Evolutionary conservation across 2,329 filamentous ascomycete genomes (phyloP).

Genomic region (Colletotrichum nymphaeae): DNA sequence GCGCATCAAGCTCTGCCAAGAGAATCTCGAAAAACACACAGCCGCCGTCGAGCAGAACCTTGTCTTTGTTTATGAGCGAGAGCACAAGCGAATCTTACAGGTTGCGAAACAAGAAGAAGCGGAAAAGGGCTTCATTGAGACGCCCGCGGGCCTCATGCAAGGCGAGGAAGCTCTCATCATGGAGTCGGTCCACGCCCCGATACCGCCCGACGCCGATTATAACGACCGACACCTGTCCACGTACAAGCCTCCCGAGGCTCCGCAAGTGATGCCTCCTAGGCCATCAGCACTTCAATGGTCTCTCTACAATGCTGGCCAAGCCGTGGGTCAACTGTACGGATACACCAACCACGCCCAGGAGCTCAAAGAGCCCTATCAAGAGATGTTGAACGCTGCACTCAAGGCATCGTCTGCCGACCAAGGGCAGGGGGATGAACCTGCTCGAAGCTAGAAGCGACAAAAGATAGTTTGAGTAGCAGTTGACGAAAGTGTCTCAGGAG

Average conservation of each 20-base stretch:
- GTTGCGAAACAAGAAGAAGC: constrained; percentile 36
- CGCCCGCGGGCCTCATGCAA: neutral
- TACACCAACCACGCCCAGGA: constrained; percentile 38
- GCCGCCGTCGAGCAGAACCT: constrained; percentile 46
- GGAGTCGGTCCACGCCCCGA: constrained; percentile 6
- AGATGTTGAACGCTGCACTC: constrained; percentile 33
- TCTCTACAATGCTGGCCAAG: constrained; percentile 37
- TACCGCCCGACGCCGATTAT: constrained; percentile 18
- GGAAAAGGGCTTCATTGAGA: constrained; percentile 1
- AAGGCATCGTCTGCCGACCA: neutral
- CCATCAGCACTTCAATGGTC: constrained; percentile 33
- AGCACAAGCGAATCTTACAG: constrained; percentile 44
- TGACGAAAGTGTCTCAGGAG: neutral
- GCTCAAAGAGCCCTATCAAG: constrained; percentile 36
- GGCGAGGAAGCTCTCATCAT: constrained; percentile 13
- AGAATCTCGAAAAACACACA: constrained; percentile 45
- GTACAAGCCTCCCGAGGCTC: constrained; percentile 2
- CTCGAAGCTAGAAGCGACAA: neutral
- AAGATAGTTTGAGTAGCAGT: neutral
- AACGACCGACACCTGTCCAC: constrained; percentile 13
- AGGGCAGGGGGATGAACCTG: neutral
- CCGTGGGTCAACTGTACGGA: constrained; percentile 37
- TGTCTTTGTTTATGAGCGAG: constrained; percentile 46
- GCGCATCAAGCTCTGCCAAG: constrained; percentile 43
- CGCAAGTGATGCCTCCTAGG: constrained; percentile 6